Base-by-base conservation (phyloP, 2,329 filamentous ascomycete genomes). In the Epichloe sibirici region DNA sequence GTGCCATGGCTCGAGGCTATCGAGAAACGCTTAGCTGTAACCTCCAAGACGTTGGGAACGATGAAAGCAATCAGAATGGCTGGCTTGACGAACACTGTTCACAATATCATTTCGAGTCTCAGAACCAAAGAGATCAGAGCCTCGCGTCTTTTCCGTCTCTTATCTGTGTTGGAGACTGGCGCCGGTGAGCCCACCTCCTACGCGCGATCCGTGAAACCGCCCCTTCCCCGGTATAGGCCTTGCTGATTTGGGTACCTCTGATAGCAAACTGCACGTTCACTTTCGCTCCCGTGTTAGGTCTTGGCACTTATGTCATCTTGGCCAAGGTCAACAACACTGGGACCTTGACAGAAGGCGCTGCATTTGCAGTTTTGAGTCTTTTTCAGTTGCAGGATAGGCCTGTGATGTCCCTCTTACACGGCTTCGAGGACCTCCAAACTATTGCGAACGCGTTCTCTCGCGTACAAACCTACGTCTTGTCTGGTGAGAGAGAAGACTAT, bases 31-130 rank as follows among this genome's bases (percentile, higher is more conserved):
- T 47, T 64, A 12, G 57, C 56, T 4, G 58, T 57, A 15, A 64
- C 62, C 0, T 49, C 62, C 0, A 58, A 59, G 37, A 54, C 57
- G 2, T 51, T 64, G 5, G 54, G 56, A 6, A 53, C 53, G 2
- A 71, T 73, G 62, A 73, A 72, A 52, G 64, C 65, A 11, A 61
- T 74, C 48, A 72, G 71, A 54, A 69, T 74, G 65, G 66, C 66
- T 51, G 71, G 71, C 0, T 58, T 73, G 23, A 65, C 65, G 11
- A 61, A 66, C 25, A 61, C 59, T 15, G 55, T 71, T 17, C 61
- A 62, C 0, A 45, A 54, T 5, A 63, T 64, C 12, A 57, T 72
- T 17, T 66, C 69, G 48, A 52, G 58, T 37, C 61, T 71, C 5
- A 61, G 71, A 15, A 55, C 66, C 1, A 53, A 63, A 5, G 71